Evolutionary conservation across 768 basidiomycete genomes (phyloP), one percentile per base, ranked within the genome.

Genomic region (Russula sp.): DNA sequence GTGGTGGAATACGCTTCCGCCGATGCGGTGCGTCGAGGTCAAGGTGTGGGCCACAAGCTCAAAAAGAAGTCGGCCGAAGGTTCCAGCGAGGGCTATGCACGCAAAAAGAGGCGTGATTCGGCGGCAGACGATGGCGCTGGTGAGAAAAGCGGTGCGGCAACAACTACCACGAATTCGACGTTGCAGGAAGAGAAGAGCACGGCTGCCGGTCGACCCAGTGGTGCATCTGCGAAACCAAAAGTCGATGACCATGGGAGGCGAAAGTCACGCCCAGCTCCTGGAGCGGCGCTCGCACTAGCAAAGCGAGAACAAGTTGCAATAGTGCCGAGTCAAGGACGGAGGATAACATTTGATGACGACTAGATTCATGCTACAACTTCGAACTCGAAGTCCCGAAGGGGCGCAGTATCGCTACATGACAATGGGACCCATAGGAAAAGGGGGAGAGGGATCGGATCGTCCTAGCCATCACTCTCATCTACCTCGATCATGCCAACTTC

Each of bases 1-100:
- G 85, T 88, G 5, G 83, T 98, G 35, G 90, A 95, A 73, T 95
- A 87, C 66, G 93, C 93, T n/a, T 86, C 88, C 42, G 79, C 87
- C 8, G 92, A 94, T 14, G 93, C 93, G 7, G 90, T 94, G 39
- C 84, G 90, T 20, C 83, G 93, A 5, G 90, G 93, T n/a, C 86
- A 84, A 34, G 70, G 62, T 32, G 69, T 32, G n/a, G 34, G 49
- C 49, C 41, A 25, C 57, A 48, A 47, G 42, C 48, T 58, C 46
- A 58, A 58, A 25, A 46, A 46, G 11, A 45, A 14, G 22, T 50
- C 58, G 10, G 47, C 41, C 25, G 34, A 34, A 25, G 38, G 11
- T 42, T 9, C 49, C 20, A 18, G 32, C 6, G 49, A 39, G 25
- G 32, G 47, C 34, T 34, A 22, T 16, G 1, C 61, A 16, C 50